Evolutionary conservation across 2,329 filamentous ascomycete genomes (phyloP), one percentile per base, ranked within the genome.

Genomic region (Fulvia fulva): DNA sequence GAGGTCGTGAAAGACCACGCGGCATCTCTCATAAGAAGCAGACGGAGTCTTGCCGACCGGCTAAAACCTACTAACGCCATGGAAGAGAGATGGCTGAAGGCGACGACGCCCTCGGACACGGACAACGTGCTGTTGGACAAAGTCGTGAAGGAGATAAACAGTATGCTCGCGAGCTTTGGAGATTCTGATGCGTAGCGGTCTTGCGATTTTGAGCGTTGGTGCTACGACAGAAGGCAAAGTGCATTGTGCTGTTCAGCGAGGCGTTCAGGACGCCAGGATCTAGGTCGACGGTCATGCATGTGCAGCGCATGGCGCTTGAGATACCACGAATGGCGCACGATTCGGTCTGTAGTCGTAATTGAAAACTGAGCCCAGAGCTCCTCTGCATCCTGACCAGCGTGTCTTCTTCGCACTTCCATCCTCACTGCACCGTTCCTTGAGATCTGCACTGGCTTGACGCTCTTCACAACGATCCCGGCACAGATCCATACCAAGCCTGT

Each of bases 1-100:
- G 80, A 81, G 0, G 80, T 80, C 1, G 82, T 95, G 49, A 82
- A 88, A 63, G 92, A 96, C 71, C 91, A 94, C 67, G 84, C 95
- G 5, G 90, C 96, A 65, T 89, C 89, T 81, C 76, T 97, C 34
- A 81, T 84, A 26, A 86, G 86, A 54, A 65, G 63, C 32, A 82
- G 86, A 58, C 84, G 85, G 64, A 77, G 87, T 55, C 77, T 97
- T 56, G 82, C 87, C 53, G 87, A 90, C 63, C 81, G 89, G 26
- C 83, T 96, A 50, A 79, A 92, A 52, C 86, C 91, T 0, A 80
- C 89, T 21, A 89, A 84, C 26, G 82, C 87, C 67, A 83, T 87
- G 61, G 91, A 96, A 74, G 78, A 83, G 45, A 86, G 87, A 63
- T 86, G 82, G 76, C 70, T 73, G 12, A 78, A 74, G 60, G 62